A percentile compares a stretch with the other conserved stretches of the same genome.
These are phyloP conservation scores for Brassica nigra DNA, from an alignment of 345 rosid genomes.

Conservation along the genomic window DNA sequence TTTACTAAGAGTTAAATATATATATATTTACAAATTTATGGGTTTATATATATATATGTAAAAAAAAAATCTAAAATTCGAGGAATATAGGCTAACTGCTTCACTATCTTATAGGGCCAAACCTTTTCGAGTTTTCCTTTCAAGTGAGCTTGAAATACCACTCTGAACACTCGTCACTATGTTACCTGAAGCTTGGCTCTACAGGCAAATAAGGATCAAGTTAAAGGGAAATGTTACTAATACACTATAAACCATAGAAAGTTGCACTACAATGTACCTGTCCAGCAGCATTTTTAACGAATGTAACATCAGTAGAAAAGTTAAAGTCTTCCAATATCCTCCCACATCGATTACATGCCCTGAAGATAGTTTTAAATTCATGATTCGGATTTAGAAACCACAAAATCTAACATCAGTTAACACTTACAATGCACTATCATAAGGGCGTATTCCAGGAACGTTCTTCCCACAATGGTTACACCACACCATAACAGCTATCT, in stretches of 20 bases:
- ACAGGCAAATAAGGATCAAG: slow-evolving; percentile 11
- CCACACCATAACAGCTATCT: background rate
- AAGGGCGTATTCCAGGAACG: too few relatives aligned
- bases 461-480: background rate
- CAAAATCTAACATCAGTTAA: too few relatives aligned
- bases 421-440: too few relatives aligned
- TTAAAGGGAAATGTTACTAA: background rate
- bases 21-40: too few relatives aligned
- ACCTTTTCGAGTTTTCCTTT: slow-evolving; percentile 55
- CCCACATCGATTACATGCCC: background rate
- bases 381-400: too few relatives aligned
- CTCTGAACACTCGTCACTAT: slow-evolving; percentile 47
- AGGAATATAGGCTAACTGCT: too few relatives aligned
- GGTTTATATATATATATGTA: too few relatives aligned
- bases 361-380: too few relatives aligned
- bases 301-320: background rate
- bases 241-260: too few relatives aligned
- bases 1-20: too few relatives aligned
- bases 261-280: background rate
- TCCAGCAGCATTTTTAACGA: background rate
- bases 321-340: background rate
- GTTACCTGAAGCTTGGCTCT: slow-evolving; percentile 32
- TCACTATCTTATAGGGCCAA: too few relatives aligned
- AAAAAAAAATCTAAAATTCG: too few relatives aligned
- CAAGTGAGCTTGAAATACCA: slow-evolving; percentile 50